Evolutionary conservation across 1,139 yeast species (phyloP), one percentile per base, ranked within the genome.

Genomic region (Sugiyamaella japonica): DNA sequence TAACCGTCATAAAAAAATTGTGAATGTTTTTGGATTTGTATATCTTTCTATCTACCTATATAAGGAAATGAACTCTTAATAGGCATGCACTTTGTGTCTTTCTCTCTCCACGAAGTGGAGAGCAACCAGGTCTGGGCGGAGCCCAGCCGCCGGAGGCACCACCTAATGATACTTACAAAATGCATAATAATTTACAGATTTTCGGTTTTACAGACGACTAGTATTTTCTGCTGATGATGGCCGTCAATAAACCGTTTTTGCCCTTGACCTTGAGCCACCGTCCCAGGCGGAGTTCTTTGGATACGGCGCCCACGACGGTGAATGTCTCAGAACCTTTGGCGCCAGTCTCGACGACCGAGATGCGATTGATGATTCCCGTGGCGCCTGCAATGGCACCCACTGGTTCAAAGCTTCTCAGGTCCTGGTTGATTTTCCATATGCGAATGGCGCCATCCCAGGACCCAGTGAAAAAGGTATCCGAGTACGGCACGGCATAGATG

Each of bases 251-350:
- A 0, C 70, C 70, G 47, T 66, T 67, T 44, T 63, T 59, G 29
- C 69, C 68, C 39, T 62, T 61, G 23, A 60, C 57, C 52, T 63
- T 67, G 50, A 65, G 66, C 96, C 97, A 90, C 69, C 97, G 83
- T 46, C 97, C 97, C 57, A 88, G 77, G 66, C 86, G 82, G 68
- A 87, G 96, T 70, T 91, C 97, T 70, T 90, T 89, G 53, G 93
- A 81, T 13, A 87, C 76, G 48, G 89, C 78, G 0, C 86, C 93
- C 60, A 80, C 75, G 12, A 90, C 77, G 61, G 81, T 76, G 55
- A 88, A 70, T 52, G 77, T 75, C 60, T 76, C 79, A 58, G 75
- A 73, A 50, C 68, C 70, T 47, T 78, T 76, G 50, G 75, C 73
- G 13, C 79, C 80, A 25, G 77, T 69, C 64, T 87, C 95, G n/a